Evolutionary conservation across 768 basidiomycete species (phyloP), one percentile per base, ranked within the genome.

Genomic region (Boletus eberwhitei): DNA sequence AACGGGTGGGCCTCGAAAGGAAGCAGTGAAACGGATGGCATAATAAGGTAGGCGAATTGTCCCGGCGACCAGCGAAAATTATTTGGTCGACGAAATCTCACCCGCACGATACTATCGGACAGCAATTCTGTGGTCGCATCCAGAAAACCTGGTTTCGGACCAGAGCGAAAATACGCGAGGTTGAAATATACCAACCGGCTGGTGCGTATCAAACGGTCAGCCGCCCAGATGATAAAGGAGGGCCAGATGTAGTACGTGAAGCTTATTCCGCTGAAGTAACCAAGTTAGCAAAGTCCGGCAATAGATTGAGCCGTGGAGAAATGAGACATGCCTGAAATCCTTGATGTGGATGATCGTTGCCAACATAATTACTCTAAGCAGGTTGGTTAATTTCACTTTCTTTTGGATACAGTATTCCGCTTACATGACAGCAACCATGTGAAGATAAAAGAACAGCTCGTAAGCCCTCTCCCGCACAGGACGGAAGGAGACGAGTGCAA

Each of bases 1-100:
- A 85, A 84, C 8, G 83, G 84, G 55, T 84, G 82, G 13, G 78
- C 69, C 62, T 85, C 78, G 39, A 77, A 74, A 8, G 78, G 75
- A 13, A 73, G 60, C 2, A 56, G 53, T 16, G 78, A 78, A 8
- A 80, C 69, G 8, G 69, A 59, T 2, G 80, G 80, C 53, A 83
- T 69, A 11, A 71, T 73, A 17, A 85, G 70, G 60, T 76, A 83
- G 7, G 73, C 77, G 39, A 73, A 75, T 63, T 85, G 84, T 2
- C 83, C 83, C 0, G 83, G 75, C 2, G 64, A 57, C 78, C 78
- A 80, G 32, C 60, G 71, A 75, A 84, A 81, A 59, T 69, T 71
- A 48, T 75, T 65, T 21, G 77, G 74, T 29, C 77, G 72, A 37
- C 64, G 60, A 36, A 82, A 60, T 14, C 73, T 71, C n/a, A 84